phyloP scores from a whole-genome alignment of 306 rosid genomes.

The Vicia sativa region DNA sequence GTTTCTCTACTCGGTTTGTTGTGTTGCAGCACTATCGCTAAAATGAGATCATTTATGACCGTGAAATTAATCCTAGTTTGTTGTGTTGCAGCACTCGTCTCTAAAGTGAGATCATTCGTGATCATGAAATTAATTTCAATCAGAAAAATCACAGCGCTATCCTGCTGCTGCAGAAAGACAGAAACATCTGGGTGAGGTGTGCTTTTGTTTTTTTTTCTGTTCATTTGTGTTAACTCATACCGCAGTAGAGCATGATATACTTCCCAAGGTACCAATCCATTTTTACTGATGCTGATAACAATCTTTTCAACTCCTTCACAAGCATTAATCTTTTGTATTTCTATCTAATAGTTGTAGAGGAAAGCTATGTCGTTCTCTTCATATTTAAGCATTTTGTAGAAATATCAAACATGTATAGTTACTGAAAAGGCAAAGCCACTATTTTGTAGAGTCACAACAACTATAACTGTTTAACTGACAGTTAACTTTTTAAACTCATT shows the following conservation, averaged over 20 bases:
- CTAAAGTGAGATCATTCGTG: no score
- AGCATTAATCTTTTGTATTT: constrained; percentile 41
- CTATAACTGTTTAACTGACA: no score
- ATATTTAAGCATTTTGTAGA: no score
- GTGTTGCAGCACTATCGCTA: constrained; percentile 32
- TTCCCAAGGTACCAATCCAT: constrained; percentile 53
- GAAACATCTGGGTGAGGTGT: constrained; percentile 73
- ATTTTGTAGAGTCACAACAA: no score
- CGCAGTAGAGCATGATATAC: no score
- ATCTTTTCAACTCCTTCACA: constrained; percentile 66
- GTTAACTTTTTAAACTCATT: no score
- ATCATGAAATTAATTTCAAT: no score
- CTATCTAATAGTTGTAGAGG: neutral
- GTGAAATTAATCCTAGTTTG: no score
- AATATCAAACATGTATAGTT: no score
- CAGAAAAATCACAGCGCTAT: constrained; percentile 63
- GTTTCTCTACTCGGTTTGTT: constrained; percentile 12
- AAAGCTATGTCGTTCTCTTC: no score
- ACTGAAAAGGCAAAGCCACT: no score
- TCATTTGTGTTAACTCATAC: constrained; percentile 7
- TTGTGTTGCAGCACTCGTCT: no score
- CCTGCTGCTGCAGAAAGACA: constrained; percentile 75
- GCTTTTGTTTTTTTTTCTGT: constrained; percentile 34
- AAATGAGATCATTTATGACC: constrained; percentile 56
- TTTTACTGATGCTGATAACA: constrained; percentile 55